Evolutionary conservation across 2,329 filamentous ascomycete genomes (phyloP).

Genomic region (Pyrenochaeta sp.): DNA sequence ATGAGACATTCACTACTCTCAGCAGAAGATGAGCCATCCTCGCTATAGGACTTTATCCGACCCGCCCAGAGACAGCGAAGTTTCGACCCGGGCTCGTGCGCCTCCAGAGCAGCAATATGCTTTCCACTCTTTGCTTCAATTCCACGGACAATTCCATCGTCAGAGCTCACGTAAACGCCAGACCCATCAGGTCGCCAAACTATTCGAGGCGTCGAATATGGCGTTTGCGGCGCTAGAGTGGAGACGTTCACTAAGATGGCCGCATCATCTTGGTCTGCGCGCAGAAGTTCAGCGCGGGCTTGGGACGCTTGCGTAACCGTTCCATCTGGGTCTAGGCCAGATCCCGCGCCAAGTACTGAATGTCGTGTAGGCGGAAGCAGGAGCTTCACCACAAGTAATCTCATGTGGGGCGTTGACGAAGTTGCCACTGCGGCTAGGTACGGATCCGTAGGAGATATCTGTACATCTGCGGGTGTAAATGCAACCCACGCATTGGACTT

Average conservation of each 20-base stretch:
- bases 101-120: constrained; percentile 60
- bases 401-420: constrained; percentile 69
- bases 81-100: constrained; percentile 66
- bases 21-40: constrained; percentile 16
- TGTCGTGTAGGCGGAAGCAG: constrained; percentile 56
- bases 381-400: constrained; percentile 66
- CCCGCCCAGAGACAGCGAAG: constrained; percentile 67
- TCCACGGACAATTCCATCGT: constrained; percentile 69
- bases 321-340: constrained; percentile 7
- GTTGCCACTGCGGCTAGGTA: constrained; percentile 67
- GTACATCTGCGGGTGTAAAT: constrained; percentile 67
- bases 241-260: constrained; percentile 68
- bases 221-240: constrained; percentile 69
- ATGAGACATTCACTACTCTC: constrained; percentile 63
- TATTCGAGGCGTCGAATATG: constrained; percentile 65
- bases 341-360: constrained; percentile 4
- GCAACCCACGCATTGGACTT: constrained; percentile 68
- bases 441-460: constrained; percentile 63
- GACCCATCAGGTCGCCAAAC: constrained; percentile 69
- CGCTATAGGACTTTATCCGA: constrained; percentile 43
- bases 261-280: constrained; percentile 66
- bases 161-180: constrained; percentile 71
- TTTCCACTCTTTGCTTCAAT: constrained; percentile 68
- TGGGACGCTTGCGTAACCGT: constrained; percentile 60
- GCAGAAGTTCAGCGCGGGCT: constrained; percentile 58